Evolutionary conservation across 257 asterid species (phyloP).

Genomic region (Mitragyna speciosa): DNA sequence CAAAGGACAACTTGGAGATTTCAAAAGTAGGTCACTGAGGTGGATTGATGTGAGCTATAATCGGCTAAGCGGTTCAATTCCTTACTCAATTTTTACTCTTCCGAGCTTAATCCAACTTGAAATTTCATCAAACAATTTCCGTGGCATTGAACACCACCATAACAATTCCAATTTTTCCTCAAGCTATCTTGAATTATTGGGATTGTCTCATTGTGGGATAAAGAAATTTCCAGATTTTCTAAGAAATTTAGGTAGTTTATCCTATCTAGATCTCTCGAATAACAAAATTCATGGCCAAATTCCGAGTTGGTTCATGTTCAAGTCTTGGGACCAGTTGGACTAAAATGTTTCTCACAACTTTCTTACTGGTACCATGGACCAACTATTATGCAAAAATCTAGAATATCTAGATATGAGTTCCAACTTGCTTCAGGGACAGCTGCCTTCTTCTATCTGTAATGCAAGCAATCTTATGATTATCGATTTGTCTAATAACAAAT

Average conservation of each 20-base stretch:
- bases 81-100: constrained; percentile 16
- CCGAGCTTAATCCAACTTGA: not conserved
- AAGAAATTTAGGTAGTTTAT: not conserved
- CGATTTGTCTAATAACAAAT: constrained; percentile 10
- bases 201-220: not conserved
- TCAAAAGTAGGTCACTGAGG: not conserved
- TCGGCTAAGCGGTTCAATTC: constrained; percentile 14
- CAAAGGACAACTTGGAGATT: constrained; percentile 13
- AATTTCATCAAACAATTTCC: constrained; percentile 23
- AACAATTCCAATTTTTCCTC: not conserved
- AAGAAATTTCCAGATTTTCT: not conserved
- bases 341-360: not conserved
- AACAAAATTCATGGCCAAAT: not conserved
- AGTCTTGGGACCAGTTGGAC: not conserved
- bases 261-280: not conserved
- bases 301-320: not conserved
- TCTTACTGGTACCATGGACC: not conserved
- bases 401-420: not conserved
- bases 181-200: not conserved
- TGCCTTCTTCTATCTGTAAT: not conserved
- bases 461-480: not conserved
- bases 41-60: not conserved
- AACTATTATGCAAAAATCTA: not conserved
- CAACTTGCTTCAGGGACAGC: constrained; percentile 7
- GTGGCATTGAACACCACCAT: constrained; percentile 8